Conservation (phyloP, 148 eudicot genomes). For the Chenopodium suecicum region DNA sequence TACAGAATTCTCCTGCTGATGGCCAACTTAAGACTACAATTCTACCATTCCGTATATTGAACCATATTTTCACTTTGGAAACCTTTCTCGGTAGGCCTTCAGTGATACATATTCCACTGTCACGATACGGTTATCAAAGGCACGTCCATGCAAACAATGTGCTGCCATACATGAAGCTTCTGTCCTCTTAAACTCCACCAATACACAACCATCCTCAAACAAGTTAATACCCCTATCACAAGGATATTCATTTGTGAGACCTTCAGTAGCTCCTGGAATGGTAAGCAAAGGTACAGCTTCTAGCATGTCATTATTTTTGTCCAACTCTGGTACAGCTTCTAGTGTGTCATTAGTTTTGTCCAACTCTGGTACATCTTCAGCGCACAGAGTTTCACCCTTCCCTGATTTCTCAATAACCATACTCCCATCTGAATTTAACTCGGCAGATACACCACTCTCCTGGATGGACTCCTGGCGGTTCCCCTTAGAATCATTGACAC, state of each 20-base stretch:
- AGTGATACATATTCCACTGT: slow-evolving; percentile 55
- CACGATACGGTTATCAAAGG: slow-evolving; percentile 62
- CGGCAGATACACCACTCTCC: slow-evolving; percentile 11
- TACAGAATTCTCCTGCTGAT: neutral
- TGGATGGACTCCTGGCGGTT: slow-evolving; percentile 1
- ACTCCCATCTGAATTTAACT: slow-evolving; percentile 12
- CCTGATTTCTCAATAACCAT: slow-evolving; percentile 17
- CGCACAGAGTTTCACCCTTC: slow-evolving; percentile 21
- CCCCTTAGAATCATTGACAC: slow-evolving; percentile 5
- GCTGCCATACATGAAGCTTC: slow-evolving; percentile 92
- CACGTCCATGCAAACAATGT: slow-evolving; percentile 80
- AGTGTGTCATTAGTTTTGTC: slow-evolving; percentile 24
- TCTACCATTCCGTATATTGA: neutral
- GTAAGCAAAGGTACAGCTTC: slow-evolving; percentile 22
- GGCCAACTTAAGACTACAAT: neutral
- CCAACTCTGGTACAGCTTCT: slow-evolving; percentile 13
- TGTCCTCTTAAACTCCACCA: slow-evolving; percentile 73
- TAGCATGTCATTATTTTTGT: slow-evolving; percentile 15
- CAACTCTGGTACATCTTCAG: slow-evolving; percentile 27
- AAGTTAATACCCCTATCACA: slow-evolving; percentile 21
- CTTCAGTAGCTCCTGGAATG: slow-evolving; percentile 21
- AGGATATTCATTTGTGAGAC: slow-evolving; percentile 15
- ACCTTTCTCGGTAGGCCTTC: slow-evolving; percentile 49
- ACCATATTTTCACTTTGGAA: slow-evolving; percentile 30
- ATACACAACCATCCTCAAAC: slow-evolving; percentile 65